A percentile compares a stretch with the other conserved stretches of the same genome.
phyloP scores from a whole-genome alignment of 331 rosid genomes.

The Quercus lobata region DNA sequence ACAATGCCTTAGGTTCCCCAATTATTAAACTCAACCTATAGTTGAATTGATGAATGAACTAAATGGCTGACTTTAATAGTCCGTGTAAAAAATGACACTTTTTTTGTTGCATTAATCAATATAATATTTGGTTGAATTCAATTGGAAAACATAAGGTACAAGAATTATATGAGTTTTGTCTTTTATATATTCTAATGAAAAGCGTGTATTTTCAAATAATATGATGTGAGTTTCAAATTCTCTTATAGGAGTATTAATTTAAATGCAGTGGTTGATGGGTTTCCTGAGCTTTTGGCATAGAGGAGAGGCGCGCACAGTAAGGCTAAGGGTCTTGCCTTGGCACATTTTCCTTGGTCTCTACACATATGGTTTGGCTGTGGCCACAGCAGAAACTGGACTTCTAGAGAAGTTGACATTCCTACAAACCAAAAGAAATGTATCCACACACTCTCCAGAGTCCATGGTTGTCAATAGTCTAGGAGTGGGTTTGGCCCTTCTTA shows the following conservation, averaged over 20 bases:
- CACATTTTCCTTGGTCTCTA: slow-evolving; percentile 77
- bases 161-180: too few species aligned
- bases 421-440: slow-evolving; percentile 55
- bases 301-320: slow-evolving; percentile 55
- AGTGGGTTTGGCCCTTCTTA: slow-evolving; percentile 51
- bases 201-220: background rate
- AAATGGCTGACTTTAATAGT: too few species aligned
- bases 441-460: slow-evolving; percentile 48
- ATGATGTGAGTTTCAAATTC: background rate
- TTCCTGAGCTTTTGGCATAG: slow-evolving; percentile 89
- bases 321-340: slow-evolving; percentile 75
- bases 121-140: too few species aligned
- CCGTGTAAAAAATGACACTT: too few species aligned
- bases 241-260: background rate
- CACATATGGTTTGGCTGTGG: slow-evolving; percentile 73
- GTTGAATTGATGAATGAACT: too few species aligned
- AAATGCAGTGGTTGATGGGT: slow-evolving; percentile 77
- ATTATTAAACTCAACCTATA: too few species aligned
- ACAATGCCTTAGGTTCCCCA: too few species aligned
- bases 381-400: slow-evolving; percentile 87
- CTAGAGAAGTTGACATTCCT: slow-evolving; percentile 77
- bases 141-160: too few species aligned
- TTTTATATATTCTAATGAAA: too few species aligned
- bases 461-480: slow-evolving; percentile 73
- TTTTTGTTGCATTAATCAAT: too few species aligned